These are phyloP conservation scores for Rhododendron ovatum DNA, from an alignment of 148 eudicot species.

Conservation along the genomic window DNA sequence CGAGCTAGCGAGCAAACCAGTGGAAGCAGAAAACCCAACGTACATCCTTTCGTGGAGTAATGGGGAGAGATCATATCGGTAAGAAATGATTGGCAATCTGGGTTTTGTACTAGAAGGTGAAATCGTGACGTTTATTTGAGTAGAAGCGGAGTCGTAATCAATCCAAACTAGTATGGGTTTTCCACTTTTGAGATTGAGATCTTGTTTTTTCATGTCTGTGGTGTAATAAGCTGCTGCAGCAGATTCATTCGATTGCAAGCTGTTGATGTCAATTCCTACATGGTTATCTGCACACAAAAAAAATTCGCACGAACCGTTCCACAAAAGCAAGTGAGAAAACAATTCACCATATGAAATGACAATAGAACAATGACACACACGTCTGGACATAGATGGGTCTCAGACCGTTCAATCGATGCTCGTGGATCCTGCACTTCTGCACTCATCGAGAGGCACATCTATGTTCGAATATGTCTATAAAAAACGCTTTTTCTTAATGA, in stretches of 20 bases:
- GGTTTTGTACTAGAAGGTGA: conserved; percentile 21
- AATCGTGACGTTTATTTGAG: conserved; percentile 20
- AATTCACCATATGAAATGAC: too few relatives aligned
- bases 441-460: too few relatives aligned
- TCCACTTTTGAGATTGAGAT: conserved; percentile 21
- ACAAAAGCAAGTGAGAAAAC: neutral
- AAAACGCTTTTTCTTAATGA: too few relatives aligned
- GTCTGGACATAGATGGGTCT: too few relatives aligned
- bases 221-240: conserved; percentile 18
- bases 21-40: conserved; percentile 37
- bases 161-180: conserved; percentile 27
- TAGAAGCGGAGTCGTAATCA: conserved; percentile 22
- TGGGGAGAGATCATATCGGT: conserved; percentile 18
- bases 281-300: conserved; percentile 20
- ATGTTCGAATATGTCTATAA: too few relatives aligned
- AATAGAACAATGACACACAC: too few relatives aligned
- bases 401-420: too few relatives aligned
- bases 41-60: conserved; percentile 16
- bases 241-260: conserved; percentile 20
- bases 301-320: neutral
- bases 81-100: conserved; percentile 16
- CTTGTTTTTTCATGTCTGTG: neutral
- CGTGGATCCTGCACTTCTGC: too few relatives aligned
- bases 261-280: conserved; percentile 37
- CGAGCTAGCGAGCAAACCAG: conserved; percentile 22